Evolutionary conservation across 495 filamentous ascomycete genomes (phyloP).

Genomic region (Parachaetomium inaequale): DNA sequence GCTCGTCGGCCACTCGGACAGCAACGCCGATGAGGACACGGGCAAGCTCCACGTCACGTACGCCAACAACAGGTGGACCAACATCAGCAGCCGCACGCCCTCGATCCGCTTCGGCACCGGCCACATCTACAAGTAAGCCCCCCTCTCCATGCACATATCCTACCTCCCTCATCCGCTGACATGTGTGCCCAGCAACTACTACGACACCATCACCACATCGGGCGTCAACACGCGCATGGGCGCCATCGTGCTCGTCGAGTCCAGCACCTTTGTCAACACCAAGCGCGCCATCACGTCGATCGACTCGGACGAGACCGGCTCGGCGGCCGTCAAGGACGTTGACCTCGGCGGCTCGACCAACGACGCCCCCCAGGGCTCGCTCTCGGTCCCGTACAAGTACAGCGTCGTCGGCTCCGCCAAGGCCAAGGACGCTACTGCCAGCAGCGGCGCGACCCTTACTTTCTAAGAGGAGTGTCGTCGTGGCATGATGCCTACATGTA

Average conservation of each 20-base stretch:
- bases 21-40: background rate
- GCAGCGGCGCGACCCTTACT: background rate
- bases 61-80: conserved; percentile 3
- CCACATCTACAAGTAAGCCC: background rate
- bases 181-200: background rate
- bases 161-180: background rate
- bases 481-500: no score
- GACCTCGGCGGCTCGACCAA: conserved; percentile 7
- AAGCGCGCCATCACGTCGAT: conserved; percentile 7
- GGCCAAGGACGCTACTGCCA: background rate
- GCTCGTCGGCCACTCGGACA: conserved; percentile 9
- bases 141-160: background rate
- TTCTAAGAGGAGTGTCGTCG: no score
- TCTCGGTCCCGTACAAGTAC: background rate
- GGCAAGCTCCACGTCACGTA: conserved; percentile 7
- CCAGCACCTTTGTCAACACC: conserved; percentile 3
- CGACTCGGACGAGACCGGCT: conserved; percentile 3
- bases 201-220: background rate
- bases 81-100: conserved; percentile 5
- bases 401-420: conserved; percentile 1
- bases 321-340: background rate
- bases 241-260: conserved; percentile 3
- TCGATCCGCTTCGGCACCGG: conserved; percentile 6
- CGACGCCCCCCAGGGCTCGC: background rate
- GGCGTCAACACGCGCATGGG: conserved; percentile 8